A percentile compares a stretch with the other conserved stretches of the same genome.
Conservation (phyloP, 2,329 filamentous ascomycete species). For the Stemphylium lycopersici region DNA sequence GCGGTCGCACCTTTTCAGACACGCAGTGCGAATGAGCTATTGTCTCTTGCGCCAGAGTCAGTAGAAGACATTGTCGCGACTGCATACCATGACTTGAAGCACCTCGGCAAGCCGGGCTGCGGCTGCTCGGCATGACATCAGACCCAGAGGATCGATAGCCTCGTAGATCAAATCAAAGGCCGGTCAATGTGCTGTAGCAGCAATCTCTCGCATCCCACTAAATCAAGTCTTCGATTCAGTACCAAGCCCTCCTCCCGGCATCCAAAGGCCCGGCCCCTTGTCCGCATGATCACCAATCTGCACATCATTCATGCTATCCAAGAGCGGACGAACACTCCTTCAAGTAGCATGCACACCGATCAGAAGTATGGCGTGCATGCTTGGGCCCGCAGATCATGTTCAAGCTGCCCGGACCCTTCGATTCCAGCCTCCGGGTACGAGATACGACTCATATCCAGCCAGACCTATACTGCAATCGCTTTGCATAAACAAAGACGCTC, state of each 20-base stretch:
- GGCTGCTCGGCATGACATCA: slow-evolving; percentile 37
- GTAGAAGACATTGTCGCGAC: slow-evolving; percentile 24
- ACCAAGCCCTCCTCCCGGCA: not conserved
- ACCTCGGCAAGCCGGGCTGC: slow-evolving; percentile 39
- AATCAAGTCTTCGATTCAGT: not conserved
- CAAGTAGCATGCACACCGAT: not conserved
- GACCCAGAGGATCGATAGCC: not conserved
- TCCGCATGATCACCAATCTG: too few relatives aligned
- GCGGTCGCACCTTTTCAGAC: slow-evolving; percentile 34
- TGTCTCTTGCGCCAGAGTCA: slow-evolving; percentile 27
- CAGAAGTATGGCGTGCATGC: not conserved
- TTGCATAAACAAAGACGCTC: too few relatives aligned
- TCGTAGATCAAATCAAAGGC: not conserved
- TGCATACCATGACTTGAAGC: slow-evolving; percentile 27
- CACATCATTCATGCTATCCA: not conserved
- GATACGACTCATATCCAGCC: too few relatives aligned
- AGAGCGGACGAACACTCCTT: not conserved
- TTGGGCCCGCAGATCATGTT: slow-evolving; percentile 5
- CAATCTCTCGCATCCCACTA: not conserved
- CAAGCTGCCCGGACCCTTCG: slow-evolving; percentile 1
- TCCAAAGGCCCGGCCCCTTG: not conserved
- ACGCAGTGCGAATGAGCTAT: slow-evolving; percentile 24
- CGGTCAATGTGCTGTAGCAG: too few relatives aligned
- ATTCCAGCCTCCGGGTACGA: slow-evolving; percentile 7
- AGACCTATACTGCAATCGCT: too few relatives aligned